Evolutionary conservation across 305 asterid genomes (phyloP).

Genomic region (Galium porrigens): DNA sequence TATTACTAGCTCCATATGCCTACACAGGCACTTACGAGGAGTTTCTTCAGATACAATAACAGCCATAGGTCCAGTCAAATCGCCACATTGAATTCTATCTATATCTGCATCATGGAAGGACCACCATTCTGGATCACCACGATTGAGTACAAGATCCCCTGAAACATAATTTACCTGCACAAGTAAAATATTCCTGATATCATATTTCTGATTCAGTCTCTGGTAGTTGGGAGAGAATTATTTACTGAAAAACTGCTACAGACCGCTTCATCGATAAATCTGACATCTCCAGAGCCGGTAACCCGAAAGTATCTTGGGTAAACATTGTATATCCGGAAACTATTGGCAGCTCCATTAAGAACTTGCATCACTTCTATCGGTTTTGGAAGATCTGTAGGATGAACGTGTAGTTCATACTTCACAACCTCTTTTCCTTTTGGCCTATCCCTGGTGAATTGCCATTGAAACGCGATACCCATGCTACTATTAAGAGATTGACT

Average conservation of each 20-base stretch:
- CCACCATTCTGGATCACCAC: conserved; percentile 67
- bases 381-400: conserved; percentile 50
- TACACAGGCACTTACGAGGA: conserved; percentile 52
- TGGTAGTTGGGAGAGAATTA: not conserved
- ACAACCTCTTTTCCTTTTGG: conserved; percentile 90
- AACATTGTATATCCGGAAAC: conserved; percentile 50
- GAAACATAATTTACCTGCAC: conserved; percentile 50
- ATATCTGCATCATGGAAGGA: conserved; percentile 62
- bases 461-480: conserved; percentile 62
- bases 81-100: conserved; percentile 44
- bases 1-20: not conserved
- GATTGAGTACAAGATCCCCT: conserved; percentile 65
- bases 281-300: conserved; percentile 88
- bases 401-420: conserved; percentile 54
- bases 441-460: conserved; percentile 82
- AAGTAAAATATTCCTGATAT: not conserved
- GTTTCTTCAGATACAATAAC: conserved; percentile 92
- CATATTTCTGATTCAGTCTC: not conserved
- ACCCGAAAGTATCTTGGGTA: conserved; percentile 79
- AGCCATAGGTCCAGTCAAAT: conserved; percentile 78
- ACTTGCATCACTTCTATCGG: conserved; percentile 57
- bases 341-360: conserved; percentile 56
- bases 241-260: not conserved
- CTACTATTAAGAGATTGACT: conserved; percentile 34
- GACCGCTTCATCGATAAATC: conserved; percentile 50